These are phyloP conservation scores for Coniochaeta hoffmannii DNA, from an alignment of 2,329 filamentous ascomycete species.

Conservation along the genomic window DNA sequence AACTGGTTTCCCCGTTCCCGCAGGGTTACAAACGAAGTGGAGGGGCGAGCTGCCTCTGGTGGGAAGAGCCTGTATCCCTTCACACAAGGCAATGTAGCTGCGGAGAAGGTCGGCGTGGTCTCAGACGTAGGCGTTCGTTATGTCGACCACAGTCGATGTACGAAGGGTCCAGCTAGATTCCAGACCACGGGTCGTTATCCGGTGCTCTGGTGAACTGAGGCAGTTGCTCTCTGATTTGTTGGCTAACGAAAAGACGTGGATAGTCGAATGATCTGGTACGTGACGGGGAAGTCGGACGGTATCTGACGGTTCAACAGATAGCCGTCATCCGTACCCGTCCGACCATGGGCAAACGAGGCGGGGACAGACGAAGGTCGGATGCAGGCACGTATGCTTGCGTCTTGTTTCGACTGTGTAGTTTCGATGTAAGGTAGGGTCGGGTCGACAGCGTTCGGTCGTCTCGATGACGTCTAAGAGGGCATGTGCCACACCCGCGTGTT, in stretches of 20 bases:
- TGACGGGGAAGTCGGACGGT: not conserved
- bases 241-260: too few relatives aligned
- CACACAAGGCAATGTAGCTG: not conserved
- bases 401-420: not conserved
- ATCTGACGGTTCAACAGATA: conserved; percentile 1
- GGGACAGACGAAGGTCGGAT: not conserved
- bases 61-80: not conserved
- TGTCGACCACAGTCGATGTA: not conserved
- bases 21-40: conserved; percentile 6
- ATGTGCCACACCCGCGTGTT: not conserved
- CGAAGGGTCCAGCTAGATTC: not conserved
- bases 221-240: too few relatives aligned
- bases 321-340: not conserved
- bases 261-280: too few relatives aligned
- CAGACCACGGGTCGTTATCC: not conserved
- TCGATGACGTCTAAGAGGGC: not conserved
- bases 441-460: not conserved
- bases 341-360: not conserved
- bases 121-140: not conserved
- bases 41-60: not conserved
- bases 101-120: not conserved
- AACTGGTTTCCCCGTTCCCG: conserved; percentile 15
- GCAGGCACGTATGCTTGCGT: not conserved
- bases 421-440: not conserved
- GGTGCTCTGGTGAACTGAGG: not conserved